phyloP scores from a whole-genome alignment of 805 yeast genomes.

The Yamadazyma phyllophila region DNA sequence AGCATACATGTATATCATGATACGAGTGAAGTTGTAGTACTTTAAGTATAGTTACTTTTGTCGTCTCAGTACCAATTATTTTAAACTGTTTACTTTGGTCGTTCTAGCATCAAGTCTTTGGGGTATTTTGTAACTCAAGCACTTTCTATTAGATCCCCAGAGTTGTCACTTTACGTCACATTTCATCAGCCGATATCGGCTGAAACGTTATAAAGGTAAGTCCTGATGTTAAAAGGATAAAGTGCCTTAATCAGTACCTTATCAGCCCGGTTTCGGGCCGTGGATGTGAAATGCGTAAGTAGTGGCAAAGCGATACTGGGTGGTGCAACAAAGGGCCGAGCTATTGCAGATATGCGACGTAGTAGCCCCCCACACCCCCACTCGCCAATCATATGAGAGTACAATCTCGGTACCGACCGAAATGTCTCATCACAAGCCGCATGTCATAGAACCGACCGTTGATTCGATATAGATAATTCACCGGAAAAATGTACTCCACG shows the following conservation, averaged over 20 bases:
- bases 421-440: neutral
- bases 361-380: neutral
- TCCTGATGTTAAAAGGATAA: neutral
- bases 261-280: neutral
- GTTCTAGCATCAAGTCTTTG: too few species aligned
- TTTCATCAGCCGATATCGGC: neutral
- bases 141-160: too few species aligned
- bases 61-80: too few species aligned
- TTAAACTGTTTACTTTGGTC: too few species aligned
- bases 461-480: slow-evolving; percentile 5
- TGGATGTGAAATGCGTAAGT: neutral
- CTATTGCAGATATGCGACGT: neutral
- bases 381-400: neutral
- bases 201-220: neutral
- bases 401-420: slow-evolving; percentile 1
- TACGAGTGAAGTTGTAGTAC: neutral
- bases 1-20: neutral
- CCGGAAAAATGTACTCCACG: neutral
- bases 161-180: too few species aligned
- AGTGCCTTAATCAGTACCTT: neutral
- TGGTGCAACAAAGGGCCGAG: neutral
- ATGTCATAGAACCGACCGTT: neutral
- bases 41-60: neutral
- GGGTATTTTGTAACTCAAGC: too few species aligned
- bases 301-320: neutral